Conservation (phyloP, 140 eudicot genomes). For the Bidens hawaiensis region DNA sequence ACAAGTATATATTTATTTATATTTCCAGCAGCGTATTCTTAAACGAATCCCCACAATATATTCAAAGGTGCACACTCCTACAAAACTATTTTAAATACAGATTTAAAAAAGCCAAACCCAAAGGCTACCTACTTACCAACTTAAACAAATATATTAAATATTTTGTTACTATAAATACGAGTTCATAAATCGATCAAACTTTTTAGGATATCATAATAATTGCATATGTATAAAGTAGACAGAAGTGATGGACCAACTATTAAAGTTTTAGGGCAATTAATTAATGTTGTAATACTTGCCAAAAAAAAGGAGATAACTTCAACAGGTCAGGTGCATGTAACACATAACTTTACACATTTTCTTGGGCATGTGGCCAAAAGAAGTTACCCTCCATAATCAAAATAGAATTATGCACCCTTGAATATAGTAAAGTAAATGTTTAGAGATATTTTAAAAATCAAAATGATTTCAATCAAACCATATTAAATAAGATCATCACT, state of each 20-base stretch:
- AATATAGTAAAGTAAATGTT: neutral
- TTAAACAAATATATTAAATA: too few species aligned
- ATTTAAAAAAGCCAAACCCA: too few species aligned
- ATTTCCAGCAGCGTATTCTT: too few species aligned
- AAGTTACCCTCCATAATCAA: conserved; percentile 6
- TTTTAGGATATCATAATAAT: neutral
- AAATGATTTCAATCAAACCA: neutral
- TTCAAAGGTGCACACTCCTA: too few species aligned
- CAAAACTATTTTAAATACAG: too few species aligned
- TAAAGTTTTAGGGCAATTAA: conserved; percentile 14
- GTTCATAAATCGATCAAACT: neutral
- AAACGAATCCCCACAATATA: too few species aligned
- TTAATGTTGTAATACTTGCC: conserved; percentile 12
- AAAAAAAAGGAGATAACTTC: conserved; percentile 11
- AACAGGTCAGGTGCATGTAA: conserved; percentile 19
- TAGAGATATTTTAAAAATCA: neutral
- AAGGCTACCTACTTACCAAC: too few species aligned
- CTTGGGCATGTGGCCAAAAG: conserved; percentile 17
- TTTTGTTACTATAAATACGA: too few species aligned
- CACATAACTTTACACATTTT: conserved; percentile 4
- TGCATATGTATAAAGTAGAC: neutral
- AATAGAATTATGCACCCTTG: conserved; percentile 3
- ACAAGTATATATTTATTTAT: too few species aligned
- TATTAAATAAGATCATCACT: too few species aligned
- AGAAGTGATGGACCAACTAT: conserved; percentile 18